Evolutionary conservation across 139 green algal genomes (phyloP).

Genomic region (Haematococcus sp.): DNA sequence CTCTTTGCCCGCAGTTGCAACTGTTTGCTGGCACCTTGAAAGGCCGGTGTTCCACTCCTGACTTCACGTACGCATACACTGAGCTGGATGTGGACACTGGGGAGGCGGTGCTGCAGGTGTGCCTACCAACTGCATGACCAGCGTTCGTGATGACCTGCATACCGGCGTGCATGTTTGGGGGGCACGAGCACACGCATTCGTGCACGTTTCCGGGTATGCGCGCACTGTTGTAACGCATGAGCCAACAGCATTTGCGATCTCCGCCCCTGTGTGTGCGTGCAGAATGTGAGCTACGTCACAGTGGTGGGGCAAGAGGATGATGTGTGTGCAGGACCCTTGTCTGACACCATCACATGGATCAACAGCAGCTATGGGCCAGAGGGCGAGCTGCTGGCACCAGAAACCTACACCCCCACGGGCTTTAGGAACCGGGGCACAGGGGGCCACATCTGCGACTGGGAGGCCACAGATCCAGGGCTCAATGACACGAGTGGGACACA

Average conservation of each 20-base stretch:
- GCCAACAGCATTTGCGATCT: neutral
- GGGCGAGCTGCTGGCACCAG: too few relatives aligned
- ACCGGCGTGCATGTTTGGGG: too few relatives aligned
- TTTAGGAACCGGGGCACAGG: too few relatives aligned
- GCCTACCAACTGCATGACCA: too few relatives aligned
- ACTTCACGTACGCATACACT: neutral
- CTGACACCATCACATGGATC: neutral
- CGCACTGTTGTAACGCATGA: neutral
- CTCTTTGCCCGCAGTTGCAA: neutral
- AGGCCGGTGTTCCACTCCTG: neutral
- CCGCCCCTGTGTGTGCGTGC: neutral
- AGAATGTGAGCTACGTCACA: neutral
- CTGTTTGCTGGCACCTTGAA: constrained; percentile 4
- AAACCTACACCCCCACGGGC: too few relatives aligned
- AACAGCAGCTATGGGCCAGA: neutral
- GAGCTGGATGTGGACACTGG: too few relatives aligned
- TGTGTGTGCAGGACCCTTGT: neutral
- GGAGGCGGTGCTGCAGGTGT: too few relatives aligned
- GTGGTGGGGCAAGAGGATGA: neutral
- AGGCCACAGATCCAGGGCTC: too few relatives aligned
- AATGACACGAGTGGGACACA: too few relatives aligned
- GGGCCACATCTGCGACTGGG: too few relatives aligned
- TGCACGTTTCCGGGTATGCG: neutral
- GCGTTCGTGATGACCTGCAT: too few relatives aligned
- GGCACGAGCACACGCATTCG: too few relatives aligned